Conservation (phyloP, 768 basidiomycete species). For the Guyanaporus albipodus region DNA sequence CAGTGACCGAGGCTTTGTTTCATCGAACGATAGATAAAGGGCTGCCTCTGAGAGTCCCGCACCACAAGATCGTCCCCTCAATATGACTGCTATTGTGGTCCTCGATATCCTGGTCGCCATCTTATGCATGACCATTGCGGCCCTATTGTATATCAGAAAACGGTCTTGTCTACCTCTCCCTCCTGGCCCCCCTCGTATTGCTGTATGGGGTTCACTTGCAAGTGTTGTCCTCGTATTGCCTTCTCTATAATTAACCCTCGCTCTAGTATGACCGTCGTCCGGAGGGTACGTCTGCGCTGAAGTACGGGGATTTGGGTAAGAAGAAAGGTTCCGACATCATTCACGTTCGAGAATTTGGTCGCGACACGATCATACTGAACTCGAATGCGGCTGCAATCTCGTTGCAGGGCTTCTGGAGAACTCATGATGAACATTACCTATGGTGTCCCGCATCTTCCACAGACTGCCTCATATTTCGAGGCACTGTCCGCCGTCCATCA, state of each 20-base stretch:
- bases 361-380: slow-evolving; percentile 2
- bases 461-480: background rate
- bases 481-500: background rate
- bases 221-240: background rate
- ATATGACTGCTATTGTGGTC: background rate
- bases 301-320: slow-evolving; percentile 2
- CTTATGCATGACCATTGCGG: background rate
- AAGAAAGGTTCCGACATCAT: slow-evolving; percentile 2
- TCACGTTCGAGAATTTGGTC: slow-evolving; percentile 3
- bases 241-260: background rate
- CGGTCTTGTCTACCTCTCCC: background rate
- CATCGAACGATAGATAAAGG: background rate
- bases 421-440: slow-evolving; percentile 6
- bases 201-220: slow-evolving; percentile 2
- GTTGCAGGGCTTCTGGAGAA: slow-evolving; percentile 2
- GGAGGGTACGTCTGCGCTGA: slow-evolving; percentile 9
- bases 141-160: background rate
- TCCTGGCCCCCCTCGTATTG: slow-evolving; percentile 3
- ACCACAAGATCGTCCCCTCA: too few species aligned
- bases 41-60: background rate
- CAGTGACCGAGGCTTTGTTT: too few species aligned
- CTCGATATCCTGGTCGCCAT: background rate
- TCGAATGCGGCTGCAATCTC: too few species aligned
- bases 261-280: slow-evolving; percentile 13
- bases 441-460: slow-evolving; percentile 2